Conservation (phyloP, 768 basidiomycete genomes). For the Serpula lacrymans region DNA sequence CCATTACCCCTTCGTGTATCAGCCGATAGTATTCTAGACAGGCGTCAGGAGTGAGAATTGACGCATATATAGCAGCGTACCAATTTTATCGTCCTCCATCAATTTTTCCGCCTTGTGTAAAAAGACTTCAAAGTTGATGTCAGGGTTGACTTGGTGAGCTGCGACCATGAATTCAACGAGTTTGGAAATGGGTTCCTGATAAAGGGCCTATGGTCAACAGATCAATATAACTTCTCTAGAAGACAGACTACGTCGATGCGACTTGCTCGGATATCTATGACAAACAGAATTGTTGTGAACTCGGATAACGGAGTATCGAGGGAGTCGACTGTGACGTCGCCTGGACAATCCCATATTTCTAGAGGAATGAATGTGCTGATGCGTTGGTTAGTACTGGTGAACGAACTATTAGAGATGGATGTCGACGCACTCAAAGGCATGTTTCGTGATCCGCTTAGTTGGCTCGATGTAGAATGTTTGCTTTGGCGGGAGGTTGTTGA, state of each 20-base stretch:
- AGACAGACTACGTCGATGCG: slow-evolving; percentile 2
- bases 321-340: slow-evolving; percentile 76
- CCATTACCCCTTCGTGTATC: slow-evolving; percentile 82
- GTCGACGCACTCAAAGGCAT: slow-evolving; percentile 71
- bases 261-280: slow-evolving; percentile 90
- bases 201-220: slow-evolving; percentile 56
- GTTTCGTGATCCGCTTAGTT: slow-evolving; percentile 72
- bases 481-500: slow-evolving; percentile 77
- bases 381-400: neutral
- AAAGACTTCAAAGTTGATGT: slow-evolving; percentile 84
- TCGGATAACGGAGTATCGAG: slow-evolving; percentile 71
- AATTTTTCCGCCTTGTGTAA: slow-evolving; percentile 94
- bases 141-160: slow-evolving; percentile 71
- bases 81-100: slow-evolving; percentile 87
- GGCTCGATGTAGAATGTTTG: slow-evolving; percentile 90
- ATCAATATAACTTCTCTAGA: slow-evolving; percentile 6
- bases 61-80: slow-evolving; percentile 36
- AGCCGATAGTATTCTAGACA: slow-evolving; percentile 82
- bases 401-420: neutral
- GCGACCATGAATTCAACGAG: slow-evolving; percentile 80
- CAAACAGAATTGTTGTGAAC: slow-evolving; percentile 86
- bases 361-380: slow-evolving; percentile 85
- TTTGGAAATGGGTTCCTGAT: slow-evolving; percentile 78
- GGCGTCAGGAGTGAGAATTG: slow-evolving; percentile 2
- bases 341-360: slow-evolving; percentile 95